Percentiles rank a stretch among this genome's conserved stretches.
These are phyloP conservation scores for Aspergillus niger DNA, from an alignment of 2,329 filamentous ascomycete genomes.

Conservation along the genomic window DNA sequence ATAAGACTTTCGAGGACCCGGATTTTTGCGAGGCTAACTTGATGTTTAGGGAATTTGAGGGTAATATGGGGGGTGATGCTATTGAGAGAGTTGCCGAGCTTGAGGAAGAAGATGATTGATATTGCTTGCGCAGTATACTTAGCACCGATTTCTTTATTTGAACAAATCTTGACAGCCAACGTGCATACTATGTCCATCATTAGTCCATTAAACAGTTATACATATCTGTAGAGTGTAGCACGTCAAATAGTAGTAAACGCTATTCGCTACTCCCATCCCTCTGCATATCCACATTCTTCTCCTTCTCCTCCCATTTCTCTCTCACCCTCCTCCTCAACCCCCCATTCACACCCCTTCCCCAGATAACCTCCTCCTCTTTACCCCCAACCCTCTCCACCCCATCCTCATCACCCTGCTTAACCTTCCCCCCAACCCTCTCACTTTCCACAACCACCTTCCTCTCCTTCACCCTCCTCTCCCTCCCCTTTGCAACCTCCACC, in stretches of 20 bases:
- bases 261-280: background rate
- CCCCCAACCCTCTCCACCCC: conserved; percentile 2
- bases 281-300: conserved; percentile 15
- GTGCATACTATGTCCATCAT: too few species aligned
- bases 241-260: conserved; percentile 5
- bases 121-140: too few species aligned
- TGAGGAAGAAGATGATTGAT: background rate
- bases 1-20: conserved; percentile 55
- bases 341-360: conserved; percentile 45
- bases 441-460: conserved; percentile 38
- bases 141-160: too few species aligned
- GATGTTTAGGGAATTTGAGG: conserved; percentile 25
- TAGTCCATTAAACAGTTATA: too few species aligned
- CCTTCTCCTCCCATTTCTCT: conserved; percentile 39
- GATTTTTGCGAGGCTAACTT: conserved; percentile 42
- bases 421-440: conserved; percentile 20
- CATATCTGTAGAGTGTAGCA: background rate
- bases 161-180: too few species aligned
- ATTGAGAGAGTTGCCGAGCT: background rate
- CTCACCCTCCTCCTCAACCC: conserved; percentile 44
- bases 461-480: conserved; percentile 42
- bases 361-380: conserved; percentile 39
- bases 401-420: background rate
- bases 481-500: conserved; percentile 40
- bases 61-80: background rate